Evolutionary conservation across 257 asterid species (phyloP).

Genomic region (Echites panduratus): DNA sequence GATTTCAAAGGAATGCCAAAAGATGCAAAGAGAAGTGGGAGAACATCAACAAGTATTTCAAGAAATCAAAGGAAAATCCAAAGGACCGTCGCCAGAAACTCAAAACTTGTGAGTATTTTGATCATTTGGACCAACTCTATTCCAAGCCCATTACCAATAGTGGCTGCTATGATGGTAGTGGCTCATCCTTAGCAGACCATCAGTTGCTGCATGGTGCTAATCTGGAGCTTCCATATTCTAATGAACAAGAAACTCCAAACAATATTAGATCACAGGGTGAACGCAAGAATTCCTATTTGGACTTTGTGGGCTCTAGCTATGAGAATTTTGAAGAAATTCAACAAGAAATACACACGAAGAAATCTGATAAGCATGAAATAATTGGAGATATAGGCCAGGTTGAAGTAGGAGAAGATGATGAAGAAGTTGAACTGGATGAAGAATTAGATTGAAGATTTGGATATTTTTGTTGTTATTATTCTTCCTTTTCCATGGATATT

Average conservation of each 20-base stretch:
- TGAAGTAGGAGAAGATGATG: not conserved
- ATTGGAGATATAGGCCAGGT: not conserved
- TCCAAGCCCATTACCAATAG: conserved; percentile 1
- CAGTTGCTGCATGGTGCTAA: not conserved
- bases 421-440: not conserved
- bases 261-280: not conserved
- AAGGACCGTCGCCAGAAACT: conserved; percentile 18
- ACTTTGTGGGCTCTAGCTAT: too few species aligned
- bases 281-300: not conserved
- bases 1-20: conserved; percentile 40
- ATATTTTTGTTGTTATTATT: not conserved
- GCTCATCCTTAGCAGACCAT: not conserved
- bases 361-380: not conserved
- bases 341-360: not conserved
- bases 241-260: not conserved
- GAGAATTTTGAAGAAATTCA: too few species aligned
- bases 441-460: conserved; percentile 1
- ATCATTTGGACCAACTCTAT: conserved; percentile 14
- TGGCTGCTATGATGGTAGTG: too few species aligned
- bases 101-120: conserved; percentile 14
- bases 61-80: conserved; percentile 46
- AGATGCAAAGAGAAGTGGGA: conserved; percentile 74
- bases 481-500: not conserved
- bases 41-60: conserved; percentile 50
- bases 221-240: not conserved